phyloP scores from a whole-genome alignment of 1,284 basidiomycete species.

The Papiliotrema fonsecae region DNA sequence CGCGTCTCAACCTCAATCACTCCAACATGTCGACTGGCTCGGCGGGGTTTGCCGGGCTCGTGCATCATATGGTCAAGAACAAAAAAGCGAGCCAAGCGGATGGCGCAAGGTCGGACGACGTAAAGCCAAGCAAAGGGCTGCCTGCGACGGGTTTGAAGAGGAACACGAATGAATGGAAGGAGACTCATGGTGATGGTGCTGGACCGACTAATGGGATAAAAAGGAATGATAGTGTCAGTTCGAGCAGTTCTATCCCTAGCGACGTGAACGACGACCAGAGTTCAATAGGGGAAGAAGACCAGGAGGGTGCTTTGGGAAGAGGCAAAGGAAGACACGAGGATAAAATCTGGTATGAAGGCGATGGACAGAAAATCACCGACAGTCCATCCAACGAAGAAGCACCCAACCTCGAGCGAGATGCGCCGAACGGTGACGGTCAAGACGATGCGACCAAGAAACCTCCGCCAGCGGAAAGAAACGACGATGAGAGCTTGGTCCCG shows the following conservation, averaged over 20 bases:
- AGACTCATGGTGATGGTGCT: conserved; percentile 13
- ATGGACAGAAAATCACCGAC: not conserved
- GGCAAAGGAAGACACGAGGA: conserved; percentile 32
- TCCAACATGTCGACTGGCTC: not conserved
- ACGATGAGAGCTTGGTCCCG: not conserved
- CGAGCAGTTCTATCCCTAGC: conserved; percentile 25
- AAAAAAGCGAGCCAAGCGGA: too few relatives aligned
- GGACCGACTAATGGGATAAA: not conserved
- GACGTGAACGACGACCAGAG: conserved; percentile 13
- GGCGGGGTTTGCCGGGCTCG: not conserved
- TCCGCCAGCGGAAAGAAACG: conserved; percentile 2
- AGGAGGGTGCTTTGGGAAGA: conserved; percentile 29
- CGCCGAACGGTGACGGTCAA: conserved; percentile 9
- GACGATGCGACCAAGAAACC: not conserved
- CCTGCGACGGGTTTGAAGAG: conserved; percentile 28
- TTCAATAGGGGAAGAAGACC: conserved; percentile 15
- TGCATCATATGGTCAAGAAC: not conserved
- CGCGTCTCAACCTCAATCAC: not conserved
- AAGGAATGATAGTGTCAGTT: conserved; percentile 3
- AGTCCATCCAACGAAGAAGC: conserved; percentile 4
- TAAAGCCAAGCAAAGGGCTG: conserved; percentile 18
- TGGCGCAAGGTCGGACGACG: conserved; percentile 1
- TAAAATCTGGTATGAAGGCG: conserved; percentile 6
- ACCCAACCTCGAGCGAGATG: conserved; percentile 13
- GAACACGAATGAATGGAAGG: conserved; percentile 28